phyloP scores from a whole-genome alignment of 192 early-diverging fungal genomes.

The Linnemannia hyalina region DNA sequence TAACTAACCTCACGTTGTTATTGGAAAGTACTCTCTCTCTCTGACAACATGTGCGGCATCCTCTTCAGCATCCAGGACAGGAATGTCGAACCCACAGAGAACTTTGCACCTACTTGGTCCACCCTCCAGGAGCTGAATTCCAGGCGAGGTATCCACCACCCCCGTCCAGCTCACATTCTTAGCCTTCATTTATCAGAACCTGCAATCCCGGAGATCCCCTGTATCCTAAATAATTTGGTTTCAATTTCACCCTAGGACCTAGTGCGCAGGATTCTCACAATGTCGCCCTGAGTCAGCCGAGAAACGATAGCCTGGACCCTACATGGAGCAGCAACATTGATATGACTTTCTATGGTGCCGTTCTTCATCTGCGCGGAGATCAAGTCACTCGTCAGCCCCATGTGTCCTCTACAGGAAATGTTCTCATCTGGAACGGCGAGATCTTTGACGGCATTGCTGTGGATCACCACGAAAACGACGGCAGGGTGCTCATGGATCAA shows the following conservation, averaged over 20 bases:
- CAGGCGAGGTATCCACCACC: conserved; percentile 57
- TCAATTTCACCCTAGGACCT: conserved; percentile 57
- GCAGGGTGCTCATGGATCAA: conserved; percentile 35
- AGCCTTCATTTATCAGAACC: background rate
- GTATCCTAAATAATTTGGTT: background rate
- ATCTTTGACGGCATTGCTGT: conserved; percentile 84
- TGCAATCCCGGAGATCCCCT: background rate
- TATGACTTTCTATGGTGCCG: conserved; percentile 67
- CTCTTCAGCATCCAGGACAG: conserved; percentile 57
- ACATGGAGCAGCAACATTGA: background rate
- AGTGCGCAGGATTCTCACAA: conserved; percentile 60
- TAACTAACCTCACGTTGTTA: too few relatives aligned
- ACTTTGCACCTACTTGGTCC: conserved; percentile 45
- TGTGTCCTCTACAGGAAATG: conserved; percentile 58
- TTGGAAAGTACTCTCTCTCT: background rate
- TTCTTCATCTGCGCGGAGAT: conserved; percentile 79
- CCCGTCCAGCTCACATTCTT: background rate
- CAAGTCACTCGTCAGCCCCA: conserved; percentile 71
- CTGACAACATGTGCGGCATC: conserved; percentile 65
- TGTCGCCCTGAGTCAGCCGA: background rate
- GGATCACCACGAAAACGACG: conserved; percentile 45
- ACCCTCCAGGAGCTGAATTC: conserved; percentile 60
- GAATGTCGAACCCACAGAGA: background rate
- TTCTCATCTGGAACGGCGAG: conserved; percentile 92
- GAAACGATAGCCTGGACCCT: background rate